A percentile compares a stretch with the other conserved stretches of the same genome.
Evolutionary conservation across 257 asterid genomes (phyloP).

Genomic region (Thymus mandschuricus): DNA sequence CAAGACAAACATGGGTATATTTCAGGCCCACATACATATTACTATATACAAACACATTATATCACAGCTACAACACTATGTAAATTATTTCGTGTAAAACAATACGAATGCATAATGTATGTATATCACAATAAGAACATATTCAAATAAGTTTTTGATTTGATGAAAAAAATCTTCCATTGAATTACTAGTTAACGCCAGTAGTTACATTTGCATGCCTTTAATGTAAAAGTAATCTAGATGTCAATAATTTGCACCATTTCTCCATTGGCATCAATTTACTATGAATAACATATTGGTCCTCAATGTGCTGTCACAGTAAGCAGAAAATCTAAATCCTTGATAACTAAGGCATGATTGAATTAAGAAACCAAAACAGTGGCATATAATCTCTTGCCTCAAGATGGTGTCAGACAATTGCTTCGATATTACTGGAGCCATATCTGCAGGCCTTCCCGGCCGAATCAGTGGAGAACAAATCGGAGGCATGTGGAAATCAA

Average conservation of each 20-base stretch:
- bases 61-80: background rate
- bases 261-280: no score
- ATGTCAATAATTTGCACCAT: no score
- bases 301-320: constrained; percentile 1
- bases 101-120: background rate
- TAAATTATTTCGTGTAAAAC: background rate
- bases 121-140: background rate
- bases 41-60: no score
- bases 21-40: background rate
- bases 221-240: no score
- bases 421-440: constrained; percentile 84
- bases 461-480: constrained; percentile 96
- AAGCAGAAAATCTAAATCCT: constrained; percentile 11
- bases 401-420: constrained; percentile 79
- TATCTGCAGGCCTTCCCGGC: constrained; percentile 96
- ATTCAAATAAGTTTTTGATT: background rate
- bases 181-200: background rate
- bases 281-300: background rate
- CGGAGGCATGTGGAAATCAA: constrained; percentile 97
- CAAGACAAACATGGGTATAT: background rate
- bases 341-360: background rate
- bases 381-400: constrained; percentile 55
- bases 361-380: constrained; percentile 21
- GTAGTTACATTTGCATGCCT: no score
- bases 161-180: background rate